These are phyloP conservation scores for Stephanodiscus minutulus DNA, from an alignment of 108 stramenopile genomes.

Conservation along the genomic window DNA sequence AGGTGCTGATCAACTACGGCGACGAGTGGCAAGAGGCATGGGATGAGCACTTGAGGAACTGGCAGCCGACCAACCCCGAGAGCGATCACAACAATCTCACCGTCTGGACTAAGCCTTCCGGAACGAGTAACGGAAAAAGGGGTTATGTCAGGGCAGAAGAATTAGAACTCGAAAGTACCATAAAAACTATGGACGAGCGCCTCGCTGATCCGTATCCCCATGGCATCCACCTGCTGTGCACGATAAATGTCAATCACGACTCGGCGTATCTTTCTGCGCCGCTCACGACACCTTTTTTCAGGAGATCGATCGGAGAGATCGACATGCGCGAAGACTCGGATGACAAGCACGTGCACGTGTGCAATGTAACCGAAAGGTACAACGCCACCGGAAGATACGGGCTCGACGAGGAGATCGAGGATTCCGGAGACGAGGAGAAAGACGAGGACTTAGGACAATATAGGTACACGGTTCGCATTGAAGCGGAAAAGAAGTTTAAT, in stretches of 20 bases:
- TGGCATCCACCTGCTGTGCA: slow-evolving; percentile 25
- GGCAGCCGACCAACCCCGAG: slow-evolving; percentile 32
- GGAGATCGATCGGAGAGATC: slow-evolving; percentile 13
- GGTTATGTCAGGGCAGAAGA: slow-evolving; percentile 34
- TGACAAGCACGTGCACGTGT: slow-evolving; percentile 18
- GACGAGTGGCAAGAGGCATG: slow-evolving; percentile 66
- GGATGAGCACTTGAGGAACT: slow-evolving; percentile 53
- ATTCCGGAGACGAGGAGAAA: too few species aligned
- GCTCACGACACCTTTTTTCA: slow-evolving; percentile 29
- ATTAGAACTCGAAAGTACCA: slow-evolving; percentile 27
- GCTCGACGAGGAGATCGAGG: slow-evolving; percentile 15
- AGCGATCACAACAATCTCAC: slow-evolving; percentile 47
- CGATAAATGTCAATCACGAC: slow-evolving; percentile 33
- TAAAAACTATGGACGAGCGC: slow-evolving; percentile 47
- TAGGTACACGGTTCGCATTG: slow-evolving; percentile 26
- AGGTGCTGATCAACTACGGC: slow-evolving; percentile 61
- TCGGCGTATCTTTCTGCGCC: slow-evolving; percentile 32
- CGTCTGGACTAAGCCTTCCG: slow-evolving; percentile 24
- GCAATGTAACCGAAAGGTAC: slow-evolving; percentile 28
- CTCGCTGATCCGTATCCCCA: slow-evolving; percentile 37
- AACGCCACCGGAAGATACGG: slow-evolving; percentile 2
- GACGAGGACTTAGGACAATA: slow-evolving; percentile 9
- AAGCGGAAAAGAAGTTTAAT: slow-evolving; percentile 19
- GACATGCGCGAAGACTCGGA: slow-evolving; percentile 24
- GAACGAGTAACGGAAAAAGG: slow-evolving; percentile 14